A percentile compares a stretch with the other conserved stretches of the same genome.
These are phyloP conservation scores for Fusarium vanettenii DNA, from an alignment of 2,329 filamentous ascomycete species.

Conservation along the genomic window DNA sequence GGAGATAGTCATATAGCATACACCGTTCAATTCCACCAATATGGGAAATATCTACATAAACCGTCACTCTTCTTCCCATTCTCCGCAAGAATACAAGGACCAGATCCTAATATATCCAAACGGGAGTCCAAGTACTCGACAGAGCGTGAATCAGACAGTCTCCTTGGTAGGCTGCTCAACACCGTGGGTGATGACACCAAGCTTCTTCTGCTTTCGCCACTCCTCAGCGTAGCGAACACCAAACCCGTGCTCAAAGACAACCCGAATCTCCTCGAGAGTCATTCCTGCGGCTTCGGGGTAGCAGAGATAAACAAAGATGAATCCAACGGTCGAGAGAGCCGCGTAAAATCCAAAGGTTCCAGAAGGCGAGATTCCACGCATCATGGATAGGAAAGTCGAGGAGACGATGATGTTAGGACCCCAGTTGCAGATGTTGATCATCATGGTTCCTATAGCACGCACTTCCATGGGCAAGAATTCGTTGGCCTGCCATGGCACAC, in stretches of 20 bases:
- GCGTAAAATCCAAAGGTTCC: slow-evolving; percentile 32
- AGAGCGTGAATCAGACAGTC: neutral
- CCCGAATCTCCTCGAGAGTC: slow-evolving; percentile 61
- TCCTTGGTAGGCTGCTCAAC: neutral
- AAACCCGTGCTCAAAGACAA: slow-evolving; percentile 59
- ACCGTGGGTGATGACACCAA: neutral
- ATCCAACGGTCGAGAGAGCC: slow-evolving; percentile 16
- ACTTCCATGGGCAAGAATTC: slow-evolving; percentile 51
- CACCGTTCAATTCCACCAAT: neutral
- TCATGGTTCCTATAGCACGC: slow-evolving; percentile 57
- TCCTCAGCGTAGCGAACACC: slow-evolving; percentile 48
- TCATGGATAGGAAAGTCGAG: slow-evolving; percentile 30
- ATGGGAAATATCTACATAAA: neutral
- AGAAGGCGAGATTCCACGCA: slow-evolving; percentile 28
- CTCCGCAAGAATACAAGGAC: neutral
- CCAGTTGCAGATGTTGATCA: slow-evolving; percentile 57
- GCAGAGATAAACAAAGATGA: slow-evolving; percentile 55
- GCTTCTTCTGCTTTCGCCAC: slow-evolving; percentile 32
- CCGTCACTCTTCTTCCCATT: neutral
- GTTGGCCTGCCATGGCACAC: slow-evolving; percentile 37
- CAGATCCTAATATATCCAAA: neutral
- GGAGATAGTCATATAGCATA: neutral
- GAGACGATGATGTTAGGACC: slow-evolving; percentile 50
- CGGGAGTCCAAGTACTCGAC: neutral
- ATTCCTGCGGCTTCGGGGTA: slow-evolving; percentile 64